Conservation (phyloP, 129 eudicot species). For the Solidago caesia region DNA sequence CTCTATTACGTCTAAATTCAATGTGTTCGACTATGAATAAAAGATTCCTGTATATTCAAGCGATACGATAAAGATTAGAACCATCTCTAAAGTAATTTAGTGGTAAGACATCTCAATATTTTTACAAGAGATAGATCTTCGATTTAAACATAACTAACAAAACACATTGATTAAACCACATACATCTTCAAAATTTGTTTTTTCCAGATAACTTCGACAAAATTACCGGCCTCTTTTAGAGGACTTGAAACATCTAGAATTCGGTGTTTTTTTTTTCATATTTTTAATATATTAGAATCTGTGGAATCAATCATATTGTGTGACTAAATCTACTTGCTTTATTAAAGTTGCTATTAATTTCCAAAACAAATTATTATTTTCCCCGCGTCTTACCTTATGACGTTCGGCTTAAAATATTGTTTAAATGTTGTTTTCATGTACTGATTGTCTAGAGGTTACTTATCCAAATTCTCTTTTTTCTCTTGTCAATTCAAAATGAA, state of each 20-base stretch:
- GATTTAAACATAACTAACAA: too few species aligned
- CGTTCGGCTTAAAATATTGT: slow-evolving; percentile 1
- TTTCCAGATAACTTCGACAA: neutral
- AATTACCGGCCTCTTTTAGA: too few species aligned
- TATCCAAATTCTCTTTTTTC: slow-evolving; percentile 20
- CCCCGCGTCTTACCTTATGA: slow-evolving; percentile 5
- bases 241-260: too few species aligned
- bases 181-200: too few species aligned
- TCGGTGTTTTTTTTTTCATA: too few species aligned
- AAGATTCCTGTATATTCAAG: too few species aligned
- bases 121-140: too few species aligned
- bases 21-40: too few species aligned
- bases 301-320: slow-evolving; percentile 12
- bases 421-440: neutral
- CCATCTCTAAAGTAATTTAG: too few species aligned
- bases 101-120: too few species aligned
- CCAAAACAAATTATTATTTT: slow-evolving; percentile 7
- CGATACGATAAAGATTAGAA: too few species aligned
- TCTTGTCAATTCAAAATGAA: neutral
- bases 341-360: slow-evolving; percentile 13
- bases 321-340: slow-evolving; percentile 15
- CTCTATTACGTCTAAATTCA: neutral
- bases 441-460: slow-evolving; percentile 18
- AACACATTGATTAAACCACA: too few species aligned
- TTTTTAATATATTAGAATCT: neutral